Percentiles rank a stretch among this genome's conserved stretches.
These are phyloP conservation scores for Oehlia diaphana DNA, from an alignment of 192 early-diverging fungal genomes.

Conservation along the genomic window DNA sequence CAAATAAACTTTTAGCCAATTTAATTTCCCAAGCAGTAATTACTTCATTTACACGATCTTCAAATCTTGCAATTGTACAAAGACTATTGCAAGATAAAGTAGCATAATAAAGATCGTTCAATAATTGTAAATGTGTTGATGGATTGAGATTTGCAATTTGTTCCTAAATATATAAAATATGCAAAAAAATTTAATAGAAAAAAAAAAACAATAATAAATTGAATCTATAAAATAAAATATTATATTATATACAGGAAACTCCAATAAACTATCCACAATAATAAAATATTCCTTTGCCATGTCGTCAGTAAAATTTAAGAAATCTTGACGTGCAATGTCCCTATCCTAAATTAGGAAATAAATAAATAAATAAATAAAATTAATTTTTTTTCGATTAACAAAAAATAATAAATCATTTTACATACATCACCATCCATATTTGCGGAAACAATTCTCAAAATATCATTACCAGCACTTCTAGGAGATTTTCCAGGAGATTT, in stretches of 20 bases:
- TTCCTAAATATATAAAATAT: not conserved
- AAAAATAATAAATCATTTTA: not conserved
- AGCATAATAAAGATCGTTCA: constrained; percentile 17
- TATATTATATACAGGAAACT: constrained; percentile 44
- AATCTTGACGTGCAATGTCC: constrained; percentile 33
- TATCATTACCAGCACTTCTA: not conserved
- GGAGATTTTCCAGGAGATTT: constrained; percentile 12
- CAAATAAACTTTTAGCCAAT: constrained; percentile 1
- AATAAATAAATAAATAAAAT: not conserved
- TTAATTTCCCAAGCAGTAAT: constrained; percentile 7
- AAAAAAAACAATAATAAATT: not conserved
- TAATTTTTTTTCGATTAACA: too few relatives aligned
- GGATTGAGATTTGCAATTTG: constrained; percentile 13
- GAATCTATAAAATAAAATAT: not conserved
- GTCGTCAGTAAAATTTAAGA: constrained; percentile 39
- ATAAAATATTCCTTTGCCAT: constrained; percentile 50
- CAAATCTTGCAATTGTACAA: not conserved
- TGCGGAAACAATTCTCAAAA: not conserved
- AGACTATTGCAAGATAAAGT: constrained; percentile 5
- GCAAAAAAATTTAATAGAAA: not conserved
- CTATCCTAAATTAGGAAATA: constrained; percentile 24
- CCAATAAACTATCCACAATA: constrained; percentile 40
- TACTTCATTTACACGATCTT: constrained; percentile 7
- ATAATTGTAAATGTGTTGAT: constrained; percentile 9
- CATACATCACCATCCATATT: constrained; percentile 5